Percentiles rank a stretch among this genome's conserved stretches.
These are phyloP conservation scores for Lagerstroemia fauriei DNA, from an alignment of 441 rosid genomes.

Conservation along the genomic window DNA sequence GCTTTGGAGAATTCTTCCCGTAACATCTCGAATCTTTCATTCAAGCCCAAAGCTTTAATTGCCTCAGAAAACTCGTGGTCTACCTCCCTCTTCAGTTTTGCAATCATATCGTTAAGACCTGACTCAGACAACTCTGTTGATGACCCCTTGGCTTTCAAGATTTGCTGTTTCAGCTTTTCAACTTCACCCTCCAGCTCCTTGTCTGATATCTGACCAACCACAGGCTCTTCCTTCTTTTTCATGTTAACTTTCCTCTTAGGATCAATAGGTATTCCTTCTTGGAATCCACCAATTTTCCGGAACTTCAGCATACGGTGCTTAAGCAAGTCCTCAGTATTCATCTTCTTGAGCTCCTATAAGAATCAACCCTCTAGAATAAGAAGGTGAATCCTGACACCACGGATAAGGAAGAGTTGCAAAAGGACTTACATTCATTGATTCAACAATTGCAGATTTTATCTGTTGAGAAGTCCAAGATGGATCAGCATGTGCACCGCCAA, in stretches of 20 bases:
- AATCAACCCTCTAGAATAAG: neutral
- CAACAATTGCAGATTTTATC: slow-evolving; percentile 26
- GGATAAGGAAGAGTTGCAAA: neutral
- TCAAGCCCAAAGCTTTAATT: slow-evolving; percentile 53
- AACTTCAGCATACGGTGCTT: slow-evolving; percentile 29
- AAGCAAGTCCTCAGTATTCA: slow-evolving; percentile 30
- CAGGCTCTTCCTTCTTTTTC: slow-evolving; percentile 27
- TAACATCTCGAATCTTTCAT: slow-evolving; percentile 49
- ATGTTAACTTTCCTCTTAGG: slow-evolving; percentile 31
- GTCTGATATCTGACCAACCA: slow-evolving; percentile 17
- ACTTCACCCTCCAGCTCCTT: slow-evolving; percentile 25
- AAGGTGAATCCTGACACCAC: neutral
- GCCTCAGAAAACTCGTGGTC: slow-evolving; percentile 72
- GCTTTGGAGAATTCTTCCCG: slow-evolving; percentile 54
- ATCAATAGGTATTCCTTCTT: slow-evolving; percentile 26
- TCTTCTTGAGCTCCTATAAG: slow-evolving; percentile 37
- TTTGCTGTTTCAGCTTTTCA: slow-evolving; percentile 39
- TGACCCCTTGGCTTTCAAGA: slow-evolving; percentile 63
- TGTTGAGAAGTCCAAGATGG: slow-evolving; percentile 28
- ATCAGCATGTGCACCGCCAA: slow-evolving; percentile 89
- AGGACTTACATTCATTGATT: slow-evolving; percentile 23
- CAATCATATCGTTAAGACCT: slow-evolving; percentile 62
- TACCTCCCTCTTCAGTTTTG: slow-evolving; percentile 64
- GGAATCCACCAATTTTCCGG: slow-evolving; percentile 31
- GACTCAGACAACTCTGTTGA: slow-evolving; percentile 50